A percentile compares a stretch with the other conserved stretches of the same genome.
Evolutionary conservation across 768 basidiomycete genomes (phyloP).

Genomic region (Leccinellum rugosiceps): DNA sequence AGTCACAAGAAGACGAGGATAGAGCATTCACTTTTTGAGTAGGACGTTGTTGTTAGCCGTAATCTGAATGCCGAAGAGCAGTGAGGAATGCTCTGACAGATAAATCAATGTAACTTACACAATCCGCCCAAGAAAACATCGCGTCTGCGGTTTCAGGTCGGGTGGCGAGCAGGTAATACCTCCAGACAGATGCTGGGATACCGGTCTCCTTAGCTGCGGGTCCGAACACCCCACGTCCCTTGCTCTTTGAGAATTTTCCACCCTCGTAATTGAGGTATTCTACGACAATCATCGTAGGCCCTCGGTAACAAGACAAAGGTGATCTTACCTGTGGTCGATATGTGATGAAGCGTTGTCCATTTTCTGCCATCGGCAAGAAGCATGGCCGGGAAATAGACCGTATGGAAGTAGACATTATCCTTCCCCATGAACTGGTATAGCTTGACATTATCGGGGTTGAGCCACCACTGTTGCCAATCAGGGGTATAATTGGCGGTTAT

Average conservation of each 20-base stretch:
- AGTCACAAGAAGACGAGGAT: neutral
- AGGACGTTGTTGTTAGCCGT: slow-evolving; percentile 90
- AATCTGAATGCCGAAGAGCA: slow-evolving; percentile 47
- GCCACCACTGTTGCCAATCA: slow-evolving; percentile 98
- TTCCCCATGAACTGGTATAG: slow-evolving; percentile 99
- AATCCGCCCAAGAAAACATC: slow-evolving; percentile 96
- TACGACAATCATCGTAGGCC: slow-evolving; percentile 29
- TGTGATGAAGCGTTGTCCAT: slow-evolving; percentile 93
- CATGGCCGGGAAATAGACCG: slow-evolving; percentile 89
- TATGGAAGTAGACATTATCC: slow-evolving; percentile 98
- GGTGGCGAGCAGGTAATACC: slow-evolving; percentile 91
- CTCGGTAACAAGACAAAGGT: neutral
- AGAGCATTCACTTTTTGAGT: slow-evolving; percentile 74
- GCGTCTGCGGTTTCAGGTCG: slow-evolving; percentile 93
- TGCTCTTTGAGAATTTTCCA: slow-evolving; percentile 98
- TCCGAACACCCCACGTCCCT: slow-evolving; percentile 95
- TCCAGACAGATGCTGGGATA: slow-evolving; percentile 91
- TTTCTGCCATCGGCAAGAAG: slow-evolving; percentile 83
- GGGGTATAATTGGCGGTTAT: slow-evolving; percentile 94
- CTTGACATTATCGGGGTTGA: slow-evolving; percentile 82
- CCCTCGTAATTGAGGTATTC: slow-evolving; percentile 98
- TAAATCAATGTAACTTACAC: slow-evolving; percentile 47
- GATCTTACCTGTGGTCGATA: slow-evolving; percentile 85
- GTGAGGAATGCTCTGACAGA: neutral
- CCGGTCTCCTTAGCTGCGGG: slow-evolving; percentile 92